phyloP scores from a whole-genome alignment of 148 eudicot genomes.

The Dianthus caryophyllus region DNA sequence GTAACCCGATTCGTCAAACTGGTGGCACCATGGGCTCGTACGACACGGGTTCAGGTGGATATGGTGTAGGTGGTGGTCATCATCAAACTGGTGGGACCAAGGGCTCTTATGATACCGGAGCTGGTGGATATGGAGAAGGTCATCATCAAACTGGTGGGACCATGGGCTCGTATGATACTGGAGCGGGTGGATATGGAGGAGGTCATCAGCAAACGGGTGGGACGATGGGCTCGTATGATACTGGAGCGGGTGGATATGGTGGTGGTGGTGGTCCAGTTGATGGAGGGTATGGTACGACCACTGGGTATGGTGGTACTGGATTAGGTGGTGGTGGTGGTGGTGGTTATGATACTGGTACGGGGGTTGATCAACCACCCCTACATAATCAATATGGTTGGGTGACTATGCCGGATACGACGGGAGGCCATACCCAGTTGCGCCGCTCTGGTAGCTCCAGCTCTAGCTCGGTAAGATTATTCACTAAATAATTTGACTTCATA shows the following conservation, averaged over 20 bases:
- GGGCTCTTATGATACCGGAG: neutral
- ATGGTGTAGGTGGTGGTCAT: constrained; percentile 15
- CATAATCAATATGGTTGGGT: constrained; percentile 27
- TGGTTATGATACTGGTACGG: constrained; percentile 7
- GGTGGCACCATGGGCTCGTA: constrained; percentile 44
- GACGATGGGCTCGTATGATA: too few species aligned
- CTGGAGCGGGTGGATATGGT: neutral
- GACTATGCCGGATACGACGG: neutral
- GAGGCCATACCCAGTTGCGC: constrained; percentile 38
- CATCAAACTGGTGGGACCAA: too few species aligned
- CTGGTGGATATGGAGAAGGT: constrained; percentile 1
- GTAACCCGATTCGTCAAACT: constrained; percentile 29
- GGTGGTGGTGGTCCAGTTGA: too few species aligned
- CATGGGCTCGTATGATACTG: too few species aligned
- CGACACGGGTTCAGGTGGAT: constrained; percentile 21
- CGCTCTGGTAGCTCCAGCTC: constrained; percentile 82
- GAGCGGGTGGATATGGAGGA: too few species aligned
- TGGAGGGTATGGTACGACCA: too few species aligned
- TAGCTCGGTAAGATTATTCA: constrained; percentile 69
- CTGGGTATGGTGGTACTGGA: neutral
- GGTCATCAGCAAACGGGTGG: too few species aligned
- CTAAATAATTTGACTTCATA: too few species aligned
- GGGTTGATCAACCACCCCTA: constrained; percentile 15
- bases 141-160: too few species aligned
- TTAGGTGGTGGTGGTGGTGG: constrained; percentile 10